Evolutionary conservation across 805 yeast genomes (phyloP).

Genomic region (Maudiozyma serrabonitensis): DNA sequence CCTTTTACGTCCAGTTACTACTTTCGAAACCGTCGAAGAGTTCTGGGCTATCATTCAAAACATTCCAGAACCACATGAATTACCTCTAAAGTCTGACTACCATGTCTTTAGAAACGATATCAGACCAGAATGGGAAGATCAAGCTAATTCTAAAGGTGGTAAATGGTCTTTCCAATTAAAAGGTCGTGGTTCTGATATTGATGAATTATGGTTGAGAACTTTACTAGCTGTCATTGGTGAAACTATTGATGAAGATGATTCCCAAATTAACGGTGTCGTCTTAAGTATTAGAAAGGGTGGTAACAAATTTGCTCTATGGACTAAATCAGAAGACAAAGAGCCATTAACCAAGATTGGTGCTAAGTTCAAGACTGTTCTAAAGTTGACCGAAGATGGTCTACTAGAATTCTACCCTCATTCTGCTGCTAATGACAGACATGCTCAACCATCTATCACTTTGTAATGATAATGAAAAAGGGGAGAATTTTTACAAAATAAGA

Average conservation of each 20-base stretch:
- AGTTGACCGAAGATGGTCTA: conserved; percentile 61
- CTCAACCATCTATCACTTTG: conserved; percentile 28
- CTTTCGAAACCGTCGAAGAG: conserved; percentile 92
- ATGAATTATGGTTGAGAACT: conserved; percentile 87
- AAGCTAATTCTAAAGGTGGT: conserved; percentile 80
- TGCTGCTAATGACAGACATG: conserved; percentile 26
- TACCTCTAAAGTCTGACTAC: conserved; percentile 88
- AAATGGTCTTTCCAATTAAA: conserved; percentile 81
- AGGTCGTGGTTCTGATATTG: conserved; percentile 53
- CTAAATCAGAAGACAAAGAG: conserved; percentile 58
- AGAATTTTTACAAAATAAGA: not conserved
- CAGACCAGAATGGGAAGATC: conserved; percentile 98
- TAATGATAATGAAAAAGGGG: conserved; percentile 8
- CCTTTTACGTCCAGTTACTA: conserved; percentile 82
- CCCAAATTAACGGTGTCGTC: conserved; percentile 91
- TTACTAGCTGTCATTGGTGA: conserved; percentile 90
- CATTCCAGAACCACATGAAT: conserved; percentile 81
- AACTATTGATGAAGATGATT: conserved; percentile 74
- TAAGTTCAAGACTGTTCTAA: conserved; percentile 77
- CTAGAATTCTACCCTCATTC: conserved; percentile 54
- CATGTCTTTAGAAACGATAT: conserved; percentile 90
- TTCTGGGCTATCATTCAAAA: conserved; percentile 97
- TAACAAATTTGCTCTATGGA: conserved; percentile 87
- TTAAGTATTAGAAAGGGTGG: conserved; percentile 77
- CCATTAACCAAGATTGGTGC: conserved; percentile 72